A percentile compares a stretch with the other conserved stretches of the same genome.
Conservation (phyloP, 768 basidiomycete genomes). For the Rhodosporidiobolus odoratus region DNA sequence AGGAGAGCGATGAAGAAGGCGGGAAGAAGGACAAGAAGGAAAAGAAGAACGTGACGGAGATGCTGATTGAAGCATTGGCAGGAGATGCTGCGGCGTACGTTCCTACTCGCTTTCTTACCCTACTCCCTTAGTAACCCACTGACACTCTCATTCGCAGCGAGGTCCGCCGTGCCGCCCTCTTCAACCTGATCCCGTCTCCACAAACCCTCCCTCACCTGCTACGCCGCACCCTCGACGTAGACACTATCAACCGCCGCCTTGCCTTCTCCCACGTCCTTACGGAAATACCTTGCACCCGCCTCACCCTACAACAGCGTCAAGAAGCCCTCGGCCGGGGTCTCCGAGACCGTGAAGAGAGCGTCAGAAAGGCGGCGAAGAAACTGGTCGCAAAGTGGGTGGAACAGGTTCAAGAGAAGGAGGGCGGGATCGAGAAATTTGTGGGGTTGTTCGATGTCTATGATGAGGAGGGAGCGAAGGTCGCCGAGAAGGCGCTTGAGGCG, state of each 20-base stretch:
- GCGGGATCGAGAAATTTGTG: constrained; percentile 48
- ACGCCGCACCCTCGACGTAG: constrained; percentile 71
- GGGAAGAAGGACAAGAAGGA: constrained; percentile 46
- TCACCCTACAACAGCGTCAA: constrained; percentile 70
- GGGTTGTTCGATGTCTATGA: constrained; percentile 46
- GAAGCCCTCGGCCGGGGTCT: constrained; percentile 73
- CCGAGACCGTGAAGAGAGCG: constrained; percentile 71
- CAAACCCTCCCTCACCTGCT: constrained; percentile 64
- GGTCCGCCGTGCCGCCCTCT: constrained; percentile 72
- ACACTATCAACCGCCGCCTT: constrained; percentile 65
- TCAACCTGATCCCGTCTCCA: constrained; percentile 61
- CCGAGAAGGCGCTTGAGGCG: constrained; percentile 67
- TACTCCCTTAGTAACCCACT: not conserved
- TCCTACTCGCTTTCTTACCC: not conserved
- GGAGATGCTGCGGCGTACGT: constrained; percentile 73
- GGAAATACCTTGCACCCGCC: constrained; percentile 57
- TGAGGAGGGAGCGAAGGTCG: constrained; percentile 50
- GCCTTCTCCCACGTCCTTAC: constrained; percentile 63
- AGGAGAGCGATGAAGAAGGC: constrained; percentile 43
- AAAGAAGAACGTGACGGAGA: constrained; percentile 53
- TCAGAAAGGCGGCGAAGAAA: constrained; percentile 65
- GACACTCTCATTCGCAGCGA: constrained; percentile 54
- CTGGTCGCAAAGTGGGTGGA: constrained; percentile 70
- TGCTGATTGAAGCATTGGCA: constrained; percentile 62
- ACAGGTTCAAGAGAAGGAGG: constrained; percentile 43